phyloP scores from a whole-genome alignment of 2,329 filamentous ascomycete species.

The Myriosclerotinia scirpicola region DNA sequence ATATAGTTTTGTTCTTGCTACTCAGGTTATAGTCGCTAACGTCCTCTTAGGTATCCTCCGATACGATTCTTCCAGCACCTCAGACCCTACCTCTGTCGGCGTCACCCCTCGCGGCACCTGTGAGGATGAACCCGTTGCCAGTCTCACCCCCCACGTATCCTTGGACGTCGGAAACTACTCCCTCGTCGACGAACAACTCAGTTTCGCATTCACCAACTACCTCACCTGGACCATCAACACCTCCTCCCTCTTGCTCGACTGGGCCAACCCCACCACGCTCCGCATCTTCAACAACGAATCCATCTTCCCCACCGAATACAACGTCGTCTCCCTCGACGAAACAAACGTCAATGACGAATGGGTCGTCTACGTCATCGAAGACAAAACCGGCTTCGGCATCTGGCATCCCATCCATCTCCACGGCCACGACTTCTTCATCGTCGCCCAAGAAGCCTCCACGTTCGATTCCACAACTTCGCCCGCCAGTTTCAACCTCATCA shows the following conservation, averaged over 20 bases:
- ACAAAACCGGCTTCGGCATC: conserved; percentile 31
- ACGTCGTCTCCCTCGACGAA: conserved; percentile 29
- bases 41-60: conserved; percentile 41
- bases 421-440: conserved; percentile 52
- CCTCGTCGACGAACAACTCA: conserved; percentile 26
- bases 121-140: conserved; percentile 37
- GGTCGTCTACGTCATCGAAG: conserved; percentile 37
- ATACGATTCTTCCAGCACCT: conserved; percentile 43
- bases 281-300: conserved; percentile 39
- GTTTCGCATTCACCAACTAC: conserved; percentile 35
- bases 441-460: conserved; percentile 48
- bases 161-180: conserved; percentile 32
- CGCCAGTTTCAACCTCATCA: conserved; percentile 39
- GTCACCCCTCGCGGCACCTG: conserved; percentile 32
- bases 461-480: conserved; percentile 36
- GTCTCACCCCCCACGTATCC: conserved; percentile 36
- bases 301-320: conserved; percentile 38
- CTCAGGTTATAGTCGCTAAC: no score
- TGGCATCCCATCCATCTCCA: conserved; percentile 48
- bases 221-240: conserved; percentile 53
- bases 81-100: conserved; percentile 37
- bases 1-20: no score
- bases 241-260: conserved; percentile 49
- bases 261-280: conserved; percentile 48
- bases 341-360: conserved; percentile 24